These are phyloP conservation scores for Rhododendron vialii DNA, from an alignment of 148 eudicot species.

Conservation along the genomic window DNA sequence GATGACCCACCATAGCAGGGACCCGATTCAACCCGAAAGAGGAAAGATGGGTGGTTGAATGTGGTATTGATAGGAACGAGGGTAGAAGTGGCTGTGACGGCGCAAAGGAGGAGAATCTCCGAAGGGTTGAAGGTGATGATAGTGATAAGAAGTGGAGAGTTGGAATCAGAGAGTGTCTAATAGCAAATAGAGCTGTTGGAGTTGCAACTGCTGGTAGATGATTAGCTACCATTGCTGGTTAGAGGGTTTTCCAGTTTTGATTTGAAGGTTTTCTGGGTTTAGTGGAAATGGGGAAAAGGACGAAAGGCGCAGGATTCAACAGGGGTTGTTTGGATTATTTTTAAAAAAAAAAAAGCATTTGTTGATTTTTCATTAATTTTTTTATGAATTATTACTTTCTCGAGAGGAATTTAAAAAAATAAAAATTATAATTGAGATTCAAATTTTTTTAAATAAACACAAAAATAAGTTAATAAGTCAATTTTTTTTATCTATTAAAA, in stretches of 20 bases:
- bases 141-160: constrained; percentile 5
- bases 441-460: too few species aligned
- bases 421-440: too few species aligned
- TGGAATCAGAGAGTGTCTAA: constrained; percentile 21
- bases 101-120: constrained; percentile 7
- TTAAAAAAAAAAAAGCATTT: too few species aligned
- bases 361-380: too few species aligned
- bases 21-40: constrained; percentile 13
- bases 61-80: constrained; percentile 12
- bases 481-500: too few species aligned
- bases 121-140: constrained; percentile 6
- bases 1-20: constrained; percentile 25
- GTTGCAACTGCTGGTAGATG: constrained; percentile 26
- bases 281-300: too few species aligned
- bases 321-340: too few species aligned
- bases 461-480: too few species aligned
- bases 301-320: too few species aligned
- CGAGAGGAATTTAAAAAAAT: too few species aligned
- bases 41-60: constrained; percentile 10
- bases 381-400: too few species aligned
- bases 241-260: not conserved
- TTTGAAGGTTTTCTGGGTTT: not conserved
- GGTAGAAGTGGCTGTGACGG: constrained; percentile 5
- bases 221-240: constrained; percentile 15
- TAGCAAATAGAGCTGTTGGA: constrained; percentile 7